A percentile compares a stretch with the other conserved stretches of the same genome.
Evolutionary conservation across 345 rosid species (phyloP).

Genomic region (Dimocarpus longan): DNA sequence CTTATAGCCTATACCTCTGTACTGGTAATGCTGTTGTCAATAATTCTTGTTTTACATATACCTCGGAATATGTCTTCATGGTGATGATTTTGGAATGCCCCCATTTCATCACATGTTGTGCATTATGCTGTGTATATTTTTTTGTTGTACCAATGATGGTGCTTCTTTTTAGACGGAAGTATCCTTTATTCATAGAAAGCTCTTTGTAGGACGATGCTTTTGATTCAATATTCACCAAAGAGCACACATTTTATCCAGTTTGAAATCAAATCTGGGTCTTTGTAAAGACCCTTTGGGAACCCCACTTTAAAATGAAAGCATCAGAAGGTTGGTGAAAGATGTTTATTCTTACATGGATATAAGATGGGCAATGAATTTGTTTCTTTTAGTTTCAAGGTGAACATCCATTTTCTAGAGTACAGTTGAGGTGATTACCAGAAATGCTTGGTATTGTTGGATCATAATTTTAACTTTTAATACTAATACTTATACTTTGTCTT

Average conservation of each 20-base stretch:
- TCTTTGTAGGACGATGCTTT: background rate
- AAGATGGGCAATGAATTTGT: background rate
- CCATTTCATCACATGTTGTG: slow-evolving; percentile 24
- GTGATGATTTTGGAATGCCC: slow-evolving; percentile 7
- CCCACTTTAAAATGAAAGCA: too few relatives aligned
- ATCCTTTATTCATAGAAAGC: background rate
- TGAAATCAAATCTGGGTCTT: background rate
- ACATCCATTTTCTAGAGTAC: background rate
- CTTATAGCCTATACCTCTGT: slow-evolving; percentile 31
- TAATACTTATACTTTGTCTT: too few relatives aligned
- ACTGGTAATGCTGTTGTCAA: slow-evolving; percentile 30
- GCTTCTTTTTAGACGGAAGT: background rate
- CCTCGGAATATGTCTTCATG: slow-evolving; percentile 23
- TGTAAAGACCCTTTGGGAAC: background rate
- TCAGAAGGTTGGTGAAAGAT: background rate
- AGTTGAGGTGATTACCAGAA: background rate
- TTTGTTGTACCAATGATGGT: background rate
- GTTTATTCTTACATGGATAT: background rate
- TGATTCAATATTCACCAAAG: background rate
- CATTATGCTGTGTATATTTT: slow-evolving; percentile 14
- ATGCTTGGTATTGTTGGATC: background rate
- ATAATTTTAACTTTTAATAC: too few relatives aligned
- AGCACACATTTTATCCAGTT: background rate
- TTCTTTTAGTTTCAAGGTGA: background rate
- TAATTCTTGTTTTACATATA: slow-evolving; percentile 26